A percentile compares a stretch with the other conserved stretches of the same genome.
phyloP scores from a whole-genome alignment of 2,329 filamentous ascomycete genomes.

The Apiospora malaysiana region DNA sequence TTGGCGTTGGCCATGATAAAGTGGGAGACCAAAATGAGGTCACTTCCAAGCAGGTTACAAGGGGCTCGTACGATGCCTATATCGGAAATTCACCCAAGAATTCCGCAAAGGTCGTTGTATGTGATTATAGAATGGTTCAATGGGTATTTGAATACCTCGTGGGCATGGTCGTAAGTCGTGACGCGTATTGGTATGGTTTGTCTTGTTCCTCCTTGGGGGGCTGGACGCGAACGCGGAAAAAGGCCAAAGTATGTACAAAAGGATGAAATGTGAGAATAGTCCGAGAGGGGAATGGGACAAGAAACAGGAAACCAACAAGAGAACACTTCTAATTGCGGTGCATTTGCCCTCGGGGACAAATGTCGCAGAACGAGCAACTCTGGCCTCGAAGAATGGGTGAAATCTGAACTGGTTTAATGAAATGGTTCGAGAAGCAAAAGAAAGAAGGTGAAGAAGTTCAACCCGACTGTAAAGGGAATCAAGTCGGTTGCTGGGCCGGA shows the following conservation, averaged over 20 bases:
- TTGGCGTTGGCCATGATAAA: conserved; percentile 27
- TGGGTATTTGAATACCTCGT: neutral
- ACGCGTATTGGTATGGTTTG: conserved; percentile 1
- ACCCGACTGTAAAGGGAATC: neutral
- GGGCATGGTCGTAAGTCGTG: conserved; percentile 22
- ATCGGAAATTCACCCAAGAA: neutral
- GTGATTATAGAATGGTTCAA: neutral
- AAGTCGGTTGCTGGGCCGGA: conserved; percentile 16
- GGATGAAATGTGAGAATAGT: neutral
- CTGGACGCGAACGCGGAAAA: neutral
- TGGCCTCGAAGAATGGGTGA: neutral
- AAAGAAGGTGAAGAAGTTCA: conserved; percentile 17
- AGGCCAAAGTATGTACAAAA: neutral
- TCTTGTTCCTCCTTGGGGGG: neutral
- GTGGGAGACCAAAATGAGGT: conserved; percentile 7
- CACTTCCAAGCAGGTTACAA: neutral
- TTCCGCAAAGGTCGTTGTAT: neutral
- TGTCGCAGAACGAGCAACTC: conserved; percentile 8
- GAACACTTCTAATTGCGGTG: neutral
- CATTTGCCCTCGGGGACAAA: conserved; percentile 12
- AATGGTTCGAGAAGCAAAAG: conserved; percentile 2
- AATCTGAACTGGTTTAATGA: conserved; percentile 5
- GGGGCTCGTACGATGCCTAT: neutral
- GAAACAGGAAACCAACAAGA: neutral
- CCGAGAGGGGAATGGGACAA: neutral